Conservation (phyloP, 305 asterid species). For the Fraxinus ornus region DNA sequence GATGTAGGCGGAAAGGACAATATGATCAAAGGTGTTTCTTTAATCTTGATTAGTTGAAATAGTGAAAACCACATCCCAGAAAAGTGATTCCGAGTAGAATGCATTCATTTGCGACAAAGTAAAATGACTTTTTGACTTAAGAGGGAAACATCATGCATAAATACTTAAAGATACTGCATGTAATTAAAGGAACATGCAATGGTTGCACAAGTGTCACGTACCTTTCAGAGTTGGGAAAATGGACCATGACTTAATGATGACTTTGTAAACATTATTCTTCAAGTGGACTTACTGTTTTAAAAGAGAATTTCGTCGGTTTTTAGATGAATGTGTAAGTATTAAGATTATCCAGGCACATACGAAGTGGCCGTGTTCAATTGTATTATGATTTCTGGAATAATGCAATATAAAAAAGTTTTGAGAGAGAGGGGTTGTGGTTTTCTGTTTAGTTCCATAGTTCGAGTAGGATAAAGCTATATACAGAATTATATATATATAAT, state of each 20-base stretch:
- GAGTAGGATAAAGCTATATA: neutral
- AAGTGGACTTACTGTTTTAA: neutral
- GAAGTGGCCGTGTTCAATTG: neutral
- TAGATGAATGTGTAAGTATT: neutral
- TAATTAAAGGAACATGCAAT: constrained; percentile 32
- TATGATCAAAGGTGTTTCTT: neutral
- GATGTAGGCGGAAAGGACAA: neutral
- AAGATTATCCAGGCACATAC: neutral
- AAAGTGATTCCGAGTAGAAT: constrained; percentile 14
- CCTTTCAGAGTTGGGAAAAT: constrained; percentile 31
- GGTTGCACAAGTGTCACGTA: constrained; percentile 26
- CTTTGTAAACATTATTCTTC: neutral
- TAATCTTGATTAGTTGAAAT: constrained; percentile 2
- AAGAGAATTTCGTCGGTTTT: neutral
- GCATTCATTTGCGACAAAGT: constrained; percentile 18
- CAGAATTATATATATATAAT: neutral
- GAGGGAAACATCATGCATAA: constrained; percentile 8
- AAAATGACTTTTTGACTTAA: constrained; percentile 26
- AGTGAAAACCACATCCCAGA: constrained; percentile 18
- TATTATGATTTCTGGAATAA: neutral
- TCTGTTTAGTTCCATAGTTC: neutral
- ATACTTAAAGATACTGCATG: constrained; percentile 22
- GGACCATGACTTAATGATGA: constrained; percentile 20
- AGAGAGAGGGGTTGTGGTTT: neutral
- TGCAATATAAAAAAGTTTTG: neutral